Conservation (phyloP, 805 yeast genomes). For the Teunomyces kruisii region DNA sequence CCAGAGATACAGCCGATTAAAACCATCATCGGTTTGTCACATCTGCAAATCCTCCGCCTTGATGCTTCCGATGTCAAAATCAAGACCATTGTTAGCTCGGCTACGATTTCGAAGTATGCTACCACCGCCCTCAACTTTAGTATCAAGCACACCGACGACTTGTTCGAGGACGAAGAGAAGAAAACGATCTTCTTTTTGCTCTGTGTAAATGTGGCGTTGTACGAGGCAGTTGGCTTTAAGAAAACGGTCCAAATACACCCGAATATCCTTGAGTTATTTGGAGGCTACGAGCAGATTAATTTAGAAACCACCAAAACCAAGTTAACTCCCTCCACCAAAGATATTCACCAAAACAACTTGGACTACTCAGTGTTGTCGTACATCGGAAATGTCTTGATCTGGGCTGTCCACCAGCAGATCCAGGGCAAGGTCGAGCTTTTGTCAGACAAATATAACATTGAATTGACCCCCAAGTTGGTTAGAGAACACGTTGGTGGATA, state of each 20-base stretch:
- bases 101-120: constrained; percentile 29
- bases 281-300: constrained; percentile 30
- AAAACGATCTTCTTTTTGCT: constrained; percentile 25
- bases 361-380: constrained; percentile 39
- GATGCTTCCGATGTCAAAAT: constrained; percentile 36
- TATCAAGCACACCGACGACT: constrained; percentile 20
- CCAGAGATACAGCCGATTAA: constrained; percentile 33
- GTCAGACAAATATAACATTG: constrained; percentile 19
- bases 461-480: constrained; percentile 15
- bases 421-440: constrained; percentile 10
- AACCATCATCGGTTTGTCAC: constrained; percentile 38
- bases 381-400: constrained; percentile 38
- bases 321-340: constrained; percentile 33
- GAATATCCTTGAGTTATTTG: constrained; percentile 27
- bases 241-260: constrained; percentile 23
- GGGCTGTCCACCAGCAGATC: constrained; percentile 32
- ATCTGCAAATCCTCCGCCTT: constrained; percentile 32
- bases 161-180: constrained; percentile 21
- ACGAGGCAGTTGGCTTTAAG: constrained; percentile 36
- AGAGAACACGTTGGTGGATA: constrained; percentile 34
- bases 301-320: constrained; percentile 32
- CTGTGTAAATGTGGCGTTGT: constrained; percentile 35
- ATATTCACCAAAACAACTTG: constrained; percentile 33
- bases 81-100: constrained; percentile 34
- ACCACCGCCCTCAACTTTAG: constrained; percentile 26